Conservation (phyloP, 2,329 filamentous ascomycete genomes). For the Myriosclerotinia duriaeana region DNA sequence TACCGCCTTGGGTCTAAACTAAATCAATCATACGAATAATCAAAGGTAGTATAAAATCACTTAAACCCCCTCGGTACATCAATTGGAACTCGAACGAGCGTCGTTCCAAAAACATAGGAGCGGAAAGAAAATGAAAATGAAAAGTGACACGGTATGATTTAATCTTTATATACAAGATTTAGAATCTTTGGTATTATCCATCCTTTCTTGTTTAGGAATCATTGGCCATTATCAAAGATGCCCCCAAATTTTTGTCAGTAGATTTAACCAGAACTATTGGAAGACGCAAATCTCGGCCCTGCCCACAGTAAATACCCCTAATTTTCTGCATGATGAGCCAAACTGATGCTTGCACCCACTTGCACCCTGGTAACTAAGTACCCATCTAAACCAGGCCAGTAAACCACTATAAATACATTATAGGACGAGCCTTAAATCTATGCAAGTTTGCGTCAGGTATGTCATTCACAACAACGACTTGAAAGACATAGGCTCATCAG, state of each 20-base stretch:
- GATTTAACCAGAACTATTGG: neutral
- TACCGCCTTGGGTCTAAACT: no score
- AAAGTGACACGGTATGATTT: no score
- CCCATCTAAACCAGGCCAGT: neutral
- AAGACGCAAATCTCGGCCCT: neutral
- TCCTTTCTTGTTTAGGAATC: slow-evolving; percentile 3
- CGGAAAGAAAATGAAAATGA: no score
- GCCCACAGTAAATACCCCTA: neutral
- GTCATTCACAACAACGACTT: neutral
- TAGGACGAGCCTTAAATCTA: neutral
- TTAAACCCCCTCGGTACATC: no score
- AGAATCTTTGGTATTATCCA: neutral
- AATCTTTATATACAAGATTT: slow-evolving; percentile 3
- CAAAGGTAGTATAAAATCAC: no score
- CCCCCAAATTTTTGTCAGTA: neutral
- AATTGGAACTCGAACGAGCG: no score
- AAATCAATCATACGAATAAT: no score
- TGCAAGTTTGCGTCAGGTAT: neutral
- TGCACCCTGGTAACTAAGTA: neutral
- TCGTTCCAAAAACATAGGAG: no score
- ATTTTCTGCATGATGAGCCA: neutral
- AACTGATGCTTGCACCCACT: neutral
- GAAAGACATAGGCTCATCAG: slow-evolving; percentile 18
- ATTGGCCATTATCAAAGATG: slow-evolving; percentile 5
- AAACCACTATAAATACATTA: slow-evolving; percentile 9